Evolutionary conservation across 345 rosid genomes (phyloP), one percentile per base, ranked within the genome.

Genomic region (Lepidium africanum): DNA sequence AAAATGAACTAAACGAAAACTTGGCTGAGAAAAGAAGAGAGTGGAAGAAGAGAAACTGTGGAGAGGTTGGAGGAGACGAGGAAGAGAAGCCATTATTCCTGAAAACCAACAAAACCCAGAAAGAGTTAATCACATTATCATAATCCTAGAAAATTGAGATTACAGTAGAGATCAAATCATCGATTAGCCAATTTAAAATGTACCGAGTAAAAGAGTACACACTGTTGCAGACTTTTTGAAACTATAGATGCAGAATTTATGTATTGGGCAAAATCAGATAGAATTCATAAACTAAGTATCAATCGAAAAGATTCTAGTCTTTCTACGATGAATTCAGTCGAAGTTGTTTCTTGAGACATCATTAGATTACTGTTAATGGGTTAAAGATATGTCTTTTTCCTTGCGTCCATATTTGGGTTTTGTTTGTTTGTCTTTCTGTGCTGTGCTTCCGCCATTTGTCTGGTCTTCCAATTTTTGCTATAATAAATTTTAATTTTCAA

Each of bases 81-180:
- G 50, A 55, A 73, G 67, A 76, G 81, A 64, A 41, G 67, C 73
- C 98, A 89, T 89, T 1, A 9, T 48, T 21, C 52, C 13, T 19
- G 13, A 47, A 47, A 47, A 27, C 25, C 27, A 48, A 5, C 11
- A 23, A 49, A 46, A 46, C n/a, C 13, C 42, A 39, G 33, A 30
- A 39, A 39, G 4, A 5, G 11, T 39, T 7, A 52, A 10, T 52
- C 0, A 52, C 21, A 30, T 0, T 10, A 9, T 35, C 25, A 54
- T 14, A 33, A 15, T 33, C 41, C 7, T 14, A 25, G 10, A 50
- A 53, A 32, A 53, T 53, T 5, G 32, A 27, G 6, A 27, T 25
- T 5, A 30, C 39, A 53, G 12, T 16, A 11, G 6, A 45, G 11
- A 5, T 16, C 4, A 23, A 46, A 46, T 46, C 50, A 46, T 46